Base-by-base conservation (phyloP, 768 basidiomycete genomes). In the Panaeolus papilionaceus region DNA sequence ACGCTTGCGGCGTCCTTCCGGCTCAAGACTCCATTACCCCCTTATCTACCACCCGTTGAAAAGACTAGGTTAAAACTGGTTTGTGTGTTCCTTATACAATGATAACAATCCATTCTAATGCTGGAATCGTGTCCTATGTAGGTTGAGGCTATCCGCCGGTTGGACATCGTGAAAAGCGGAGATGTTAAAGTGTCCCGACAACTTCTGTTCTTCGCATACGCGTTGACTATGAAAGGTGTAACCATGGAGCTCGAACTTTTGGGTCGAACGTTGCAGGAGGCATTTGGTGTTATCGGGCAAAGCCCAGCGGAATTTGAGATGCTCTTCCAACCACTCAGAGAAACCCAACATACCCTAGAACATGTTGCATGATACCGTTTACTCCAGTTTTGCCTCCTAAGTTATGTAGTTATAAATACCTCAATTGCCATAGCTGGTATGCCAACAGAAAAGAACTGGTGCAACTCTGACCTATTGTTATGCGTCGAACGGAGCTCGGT, bases 1-100 rank as follows among this genome's bases (percentile, higher is more conserved):
- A 88, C 87, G 0, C 83, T 96, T 38, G 88, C 93, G 3, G 87
- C 92, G 1, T 91, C 92, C 1, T 93, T 96, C 76, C 83, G 89
- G 18, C 82, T 94, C 47, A 97, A 97, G 74, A 89, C 94, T 5
- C 98, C 98, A 1, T 81, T 99, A n/a, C 96, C 98, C 0, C 95
- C 98, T 0, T 98, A 96, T 76, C 86, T 99, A 0, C 98, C 98
- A 2, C 96, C 96, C 0, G 97, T 93, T 0, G 96, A 97, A 75
- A 85, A 89, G 70, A 87, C 95, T 0, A 87, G 97, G 63, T 86
- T 91, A 64, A 86, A 89, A 8, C 80, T 99, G 77, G 95, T 93
- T 75, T 61, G 85, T 71, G 14, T 40, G 1, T 51, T 51, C 62
- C n/a, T 42, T 26, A 11, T 18, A 45, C 65, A 44, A 39, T 20